These are phyloP conservation scores for Cetraspora pellucida DNA, from an alignment of 192 early-diverging fungal species.

Conservation along the genomic window DNA sequence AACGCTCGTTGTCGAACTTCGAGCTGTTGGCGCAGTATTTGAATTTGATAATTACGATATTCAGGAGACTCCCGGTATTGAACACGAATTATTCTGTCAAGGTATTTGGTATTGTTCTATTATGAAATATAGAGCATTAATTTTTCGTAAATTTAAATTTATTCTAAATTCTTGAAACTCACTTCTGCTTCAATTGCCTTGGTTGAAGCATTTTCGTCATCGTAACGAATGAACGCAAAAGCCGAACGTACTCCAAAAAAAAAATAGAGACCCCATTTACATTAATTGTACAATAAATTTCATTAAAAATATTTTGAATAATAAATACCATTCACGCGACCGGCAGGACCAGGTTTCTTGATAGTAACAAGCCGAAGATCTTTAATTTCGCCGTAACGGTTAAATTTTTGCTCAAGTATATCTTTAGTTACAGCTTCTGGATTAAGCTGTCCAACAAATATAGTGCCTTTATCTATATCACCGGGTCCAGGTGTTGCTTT, in stretches of 20 bases:
- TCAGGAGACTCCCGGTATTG: conserved; percentile 40
- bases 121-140: neutral
- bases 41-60: conserved; percentile 29
- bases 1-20: neutral
- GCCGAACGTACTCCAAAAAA: conserved; percentile 38
- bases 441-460: conserved; percentile 72
- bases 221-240: conserved; percentile 70
- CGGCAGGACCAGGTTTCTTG: neutral
- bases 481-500: conserved; percentile 46
- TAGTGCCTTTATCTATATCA: conserved; percentile 56
- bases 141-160: neutral
- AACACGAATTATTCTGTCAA: conserved; percentile 39
- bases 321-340: no score
- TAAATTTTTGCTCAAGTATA: conserved; percentile 54
- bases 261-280: no score
- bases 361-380: conserved; percentile 37
- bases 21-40: conserved; percentile 12
- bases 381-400: conserved; percentile 56
- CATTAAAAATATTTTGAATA: no score
- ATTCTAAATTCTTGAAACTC: conserved; percentile 1
- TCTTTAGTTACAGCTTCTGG: conserved; percentile 47
- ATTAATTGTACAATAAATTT: no score
- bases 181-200: conserved; percentile 60
- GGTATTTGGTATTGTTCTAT: conserved; percentile 39
- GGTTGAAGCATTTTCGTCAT: conserved; percentile 47